Evolutionary conservation across 306 rosid species (phyloP).

Genomic region (Malus fusca): DNA sequence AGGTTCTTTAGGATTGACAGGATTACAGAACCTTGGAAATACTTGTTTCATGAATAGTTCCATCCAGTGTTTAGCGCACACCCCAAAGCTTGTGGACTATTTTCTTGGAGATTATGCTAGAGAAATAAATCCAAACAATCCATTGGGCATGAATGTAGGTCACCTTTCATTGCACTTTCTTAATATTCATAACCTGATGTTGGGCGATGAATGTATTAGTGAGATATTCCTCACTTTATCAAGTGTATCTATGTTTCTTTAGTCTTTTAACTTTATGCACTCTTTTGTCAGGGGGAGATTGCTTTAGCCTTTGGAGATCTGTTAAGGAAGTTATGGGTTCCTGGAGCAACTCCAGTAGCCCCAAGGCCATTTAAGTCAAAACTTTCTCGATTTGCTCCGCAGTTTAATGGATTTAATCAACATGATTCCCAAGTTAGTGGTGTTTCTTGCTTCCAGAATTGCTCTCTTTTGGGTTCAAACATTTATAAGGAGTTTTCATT

Average conservation of each 20-base stretch:
- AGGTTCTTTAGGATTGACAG: conserved; percentile 89
- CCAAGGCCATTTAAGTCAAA: conserved; percentile 86
- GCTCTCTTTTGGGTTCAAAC: conserved; percentile 17
- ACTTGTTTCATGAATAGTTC: conserved; percentile 99
- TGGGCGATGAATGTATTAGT: not conserved
- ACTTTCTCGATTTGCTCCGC: conserved; percentile 95
- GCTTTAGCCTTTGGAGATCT: conserved; percentile 95
- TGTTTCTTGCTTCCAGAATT: conserved; percentile 23
- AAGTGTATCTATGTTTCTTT: not conserved
- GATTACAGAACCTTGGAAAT: conserved; percentile 92
- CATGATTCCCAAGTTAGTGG: conserved; percentile 96
- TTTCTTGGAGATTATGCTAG: conserved; percentile 85
- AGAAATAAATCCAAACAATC: conserved; percentile 88
- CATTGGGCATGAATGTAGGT: conserved; percentile 96
- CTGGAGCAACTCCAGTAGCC: conserved; percentile 82
- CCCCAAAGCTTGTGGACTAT: conserved; percentile 96
- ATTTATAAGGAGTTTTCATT: conserved; percentile 12
- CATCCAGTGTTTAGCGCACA: conserved; percentile 91
- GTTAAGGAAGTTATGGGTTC: conserved; percentile 95
- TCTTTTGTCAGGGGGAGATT: conserved; percentile 83
- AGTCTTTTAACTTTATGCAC: not conserved
- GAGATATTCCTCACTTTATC: conserved; percentile 3
- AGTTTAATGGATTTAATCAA: conserved; percentile 97
- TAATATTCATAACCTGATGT: conserved; percentile 10
- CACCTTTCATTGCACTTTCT: not conserved